Evolutionary conservation across 805 yeast species (phyloP), one percentile per base, ranked within the genome.

Genomic region (Candida sphagnicola): DNA sequence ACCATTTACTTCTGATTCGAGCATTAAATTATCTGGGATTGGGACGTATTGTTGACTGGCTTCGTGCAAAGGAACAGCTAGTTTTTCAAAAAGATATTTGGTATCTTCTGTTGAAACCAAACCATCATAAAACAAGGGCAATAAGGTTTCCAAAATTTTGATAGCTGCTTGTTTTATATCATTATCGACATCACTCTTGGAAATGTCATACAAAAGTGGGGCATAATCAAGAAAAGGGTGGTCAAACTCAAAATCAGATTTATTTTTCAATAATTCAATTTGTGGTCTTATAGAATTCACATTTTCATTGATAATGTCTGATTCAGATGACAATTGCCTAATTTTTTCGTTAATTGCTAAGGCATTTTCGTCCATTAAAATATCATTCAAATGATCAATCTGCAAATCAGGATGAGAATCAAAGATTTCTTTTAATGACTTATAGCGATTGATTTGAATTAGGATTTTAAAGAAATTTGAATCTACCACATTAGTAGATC

Each of bases 401-500:
- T 30, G 33, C 33, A 15, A 30, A 18, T 15, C 15, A 2, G 48
- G 43, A 15, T 42, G 30, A 8, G 38, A 15, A 18, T 45, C 49
- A 18, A 61, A 45, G 24, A 57, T 47, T 2, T 14, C 21, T 23
- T 45, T 47, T 43, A 60, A 50, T 13, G 42, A 38, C 26, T 50
- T 51, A 42, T 56, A 58, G 16, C 59, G 46, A 28, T 52, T 47
- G n/a, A 53, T 42, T 35, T 56, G 60, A 36, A 59, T 46, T 18
- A 51, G 44, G 13, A 55, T 37, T 28, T 44, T 42, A 38, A 53
- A 56, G 36, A 46, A 50, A 23, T 40, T 38, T 4, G 41, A 32
- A 18, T 47, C 41, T 21, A 42, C 39, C 5, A 40, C 12, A 13
- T 13, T 26, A 13, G 6, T 5, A 26, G 29, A 13, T 5, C 6